Evolutionary conservation across 306 rosid genomes (phyloP).

Genomic region (Dryas drummondii): DNA sequence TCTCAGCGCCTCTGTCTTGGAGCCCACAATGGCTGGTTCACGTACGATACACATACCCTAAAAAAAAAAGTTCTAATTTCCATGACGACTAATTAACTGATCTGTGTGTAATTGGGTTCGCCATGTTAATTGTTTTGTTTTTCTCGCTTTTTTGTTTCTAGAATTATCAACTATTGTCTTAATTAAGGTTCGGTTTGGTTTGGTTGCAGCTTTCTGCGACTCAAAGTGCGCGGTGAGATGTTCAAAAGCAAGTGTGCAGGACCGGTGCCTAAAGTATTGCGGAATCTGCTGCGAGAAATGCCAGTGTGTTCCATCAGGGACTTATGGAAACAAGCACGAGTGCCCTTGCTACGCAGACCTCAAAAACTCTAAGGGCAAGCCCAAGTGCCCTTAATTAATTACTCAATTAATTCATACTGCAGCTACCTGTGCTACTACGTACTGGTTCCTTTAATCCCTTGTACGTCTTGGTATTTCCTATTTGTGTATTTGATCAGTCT

Average conservation of each 20-base stretch:
- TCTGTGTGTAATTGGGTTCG: background rate
- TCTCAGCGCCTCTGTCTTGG: constrained; percentile 48
- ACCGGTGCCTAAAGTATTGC: constrained; percentile 74
- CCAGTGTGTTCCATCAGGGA: constrained; percentile 85
- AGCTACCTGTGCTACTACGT: no score
- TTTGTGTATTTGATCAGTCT: no score
- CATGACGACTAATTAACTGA: no score
- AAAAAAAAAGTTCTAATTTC: no score
- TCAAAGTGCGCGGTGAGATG: constrained; percentile 61
- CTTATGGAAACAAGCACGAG: constrained; percentile 81
- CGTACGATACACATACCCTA: constrained; percentile 31
- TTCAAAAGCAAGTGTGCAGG: constrained; percentile 53
- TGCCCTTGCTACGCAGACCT: constrained; percentile 85
- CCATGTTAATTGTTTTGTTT: no score
- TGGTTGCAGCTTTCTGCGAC: constrained; percentile 47
- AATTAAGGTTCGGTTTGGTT: background rate
- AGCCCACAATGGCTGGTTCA: constrained; percentile 54
- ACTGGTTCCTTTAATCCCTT: no score
- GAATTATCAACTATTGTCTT: background rate
- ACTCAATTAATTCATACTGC: background rate
- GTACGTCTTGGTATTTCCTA: no score
- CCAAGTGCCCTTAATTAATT: constrained; percentile 67
- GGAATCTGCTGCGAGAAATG: constrained; percentile 83
- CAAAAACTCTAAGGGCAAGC: constrained; percentile 73
- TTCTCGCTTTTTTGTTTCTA: background rate